Evolutionary conservation across 73 alveolate species (phyloP), one percentile per base, ranked within the genome.

Genomic region (Paramecium caudatum): DNA sequence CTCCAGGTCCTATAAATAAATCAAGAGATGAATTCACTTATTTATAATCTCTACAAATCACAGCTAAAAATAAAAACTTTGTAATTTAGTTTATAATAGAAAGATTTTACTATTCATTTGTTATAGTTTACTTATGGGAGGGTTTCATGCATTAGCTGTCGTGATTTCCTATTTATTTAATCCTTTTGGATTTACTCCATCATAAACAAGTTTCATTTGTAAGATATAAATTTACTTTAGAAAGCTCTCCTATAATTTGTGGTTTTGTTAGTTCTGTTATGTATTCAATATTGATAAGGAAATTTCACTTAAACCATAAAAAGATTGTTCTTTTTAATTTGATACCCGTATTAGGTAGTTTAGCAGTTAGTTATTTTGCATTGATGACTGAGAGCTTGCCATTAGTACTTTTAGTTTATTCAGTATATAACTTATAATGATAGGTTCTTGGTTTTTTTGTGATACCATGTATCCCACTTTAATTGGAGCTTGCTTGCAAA

Each of bases 81-180:
- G 68, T 74, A 74, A 12, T 4, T 13, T 2, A 15, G 17, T 65
- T 25, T 33, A 3, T 7, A 25, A 0, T 7, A 13, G 34, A 32
- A 32, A 65, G 83, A 12, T 65, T 16, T 19, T 74, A 21, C 15
- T 74, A 9, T 74, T 74, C 10, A 12, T 74, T 0, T 74, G 88
- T 74, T 74, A 74, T 45, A 37, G 69, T 10, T 13, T 74, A 39
- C 16, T 74, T 2, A 74, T 74, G 88, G 88, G 88, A n/a, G 88
- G 88, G 32, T 74, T 74, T 41, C 88, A 74, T 39, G 88, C 88
- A 10, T 74, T 74, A 16, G 88, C 88, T 74, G 88, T 43, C n/a
- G 65, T 43, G 0, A 74, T 74, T 39, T 37, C 88, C 0, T 74
- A 37, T 34, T 16, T 74, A 6, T 74, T 74, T 21, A 36, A 74